Evolutionary conservation across 306 rosid species (phyloP), one percentile per base, ranked within the genome.

Genomic region (Arachis hypogaea): DNA sequence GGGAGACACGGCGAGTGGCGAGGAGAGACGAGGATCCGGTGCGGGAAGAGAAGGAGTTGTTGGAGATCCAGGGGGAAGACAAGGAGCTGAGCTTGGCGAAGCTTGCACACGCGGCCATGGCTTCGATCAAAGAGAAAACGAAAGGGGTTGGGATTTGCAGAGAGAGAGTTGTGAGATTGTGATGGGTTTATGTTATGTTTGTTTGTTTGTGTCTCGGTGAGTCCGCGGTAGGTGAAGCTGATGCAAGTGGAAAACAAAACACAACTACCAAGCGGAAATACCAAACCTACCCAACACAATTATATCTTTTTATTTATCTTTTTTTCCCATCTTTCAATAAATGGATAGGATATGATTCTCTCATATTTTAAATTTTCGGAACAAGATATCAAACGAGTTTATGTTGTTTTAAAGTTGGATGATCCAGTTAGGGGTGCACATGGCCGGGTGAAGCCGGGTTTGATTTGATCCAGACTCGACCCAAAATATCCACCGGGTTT

Each of bases 1-100:
- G 46, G 59, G 89, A 81, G 81, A 88, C 82, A 4, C 89, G 81
- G 78, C 88, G 83, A 58, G 81, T 58, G 41, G 88, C 5, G 80
- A 78, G 40, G 68, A 84, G 80, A 29, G 84, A 7, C 6, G 90
- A 88, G 2, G 90, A 93, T 82, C 94, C 70, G 9, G 42, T 76
- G 73, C 86, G 89, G 56, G 83, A 65, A 44, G 92, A 74, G 86
- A 92, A 84, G 29, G 96, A 74, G 58, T 82, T 86, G 91, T 50
- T 86, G 91, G 38, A 83, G 86, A 91, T 83, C 95, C 89, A 89
- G 47, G 78, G 91, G 9, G 98, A 85, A 33, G 97, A 87, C 47
- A 86, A 63, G 30, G 92, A 82, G 78, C 75, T 84, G 47, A 94
- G 90, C 64, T 89, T 94, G 33, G 84, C 80, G 58, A 89, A 82